Conservation (phyloP, 2,329 filamentous ascomycete species). For the Penicillium sp. region DNA sequence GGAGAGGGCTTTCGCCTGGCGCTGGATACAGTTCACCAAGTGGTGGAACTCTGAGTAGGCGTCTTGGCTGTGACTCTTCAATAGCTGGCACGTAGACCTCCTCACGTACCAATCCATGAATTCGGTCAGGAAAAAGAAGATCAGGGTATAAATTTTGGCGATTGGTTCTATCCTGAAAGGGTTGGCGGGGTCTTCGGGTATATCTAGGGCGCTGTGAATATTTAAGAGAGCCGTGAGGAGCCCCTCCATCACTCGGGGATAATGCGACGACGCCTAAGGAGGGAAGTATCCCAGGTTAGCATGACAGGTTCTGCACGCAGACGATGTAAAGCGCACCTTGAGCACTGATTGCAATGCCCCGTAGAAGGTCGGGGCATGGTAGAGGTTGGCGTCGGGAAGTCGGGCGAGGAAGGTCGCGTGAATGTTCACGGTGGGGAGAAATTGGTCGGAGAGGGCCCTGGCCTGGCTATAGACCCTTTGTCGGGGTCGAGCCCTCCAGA, state of each 20-base stretch:
- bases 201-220: slow-evolving; percentile 36
- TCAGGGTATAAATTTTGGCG: slow-evolving; percentile 38
- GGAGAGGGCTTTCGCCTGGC: slow-evolving; percentile 26
- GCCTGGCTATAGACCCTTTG: slow-evolving; percentile 31
- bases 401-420: slow-evolving; percentile 32
- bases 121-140: slow-evolving; percentile 42
- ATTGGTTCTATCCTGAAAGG: slow-evolving; percentile 24
- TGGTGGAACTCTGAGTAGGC: slow-evolving; percentile 38
- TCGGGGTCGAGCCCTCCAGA: slow-evolving; percentile 34
- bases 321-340: slow-evolving; percentile 31
- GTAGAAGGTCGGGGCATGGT: slow-evolving; percentile 38
- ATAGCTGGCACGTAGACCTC: slow-evolving; percentile 37
- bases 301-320: neutral
- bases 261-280: slow-evolving; percentile 38
- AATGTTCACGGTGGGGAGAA: slow-evolving; percentile 33
- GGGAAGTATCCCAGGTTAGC: slow-evolving; percentile 3
- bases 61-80: slow-evolving; percentile 41
- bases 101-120: slow-evolving; percentile 45
- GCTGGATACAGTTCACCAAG: slow-evolving; percentile 37
- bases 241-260: slow-evolving; percentile 41
- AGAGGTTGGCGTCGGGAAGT: slow-evolving; percentile 33
- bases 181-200: slow-evolving; percentile 17
- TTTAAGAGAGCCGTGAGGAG: slow-evolving; percentile 37
- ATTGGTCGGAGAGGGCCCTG: slow-evolving; percentile 32
- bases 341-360: slow-evolving; percentile 41